Base-by-base conservation (phyloP, 208 protist species). In the Trypanosoma platydactyli region DNA sequence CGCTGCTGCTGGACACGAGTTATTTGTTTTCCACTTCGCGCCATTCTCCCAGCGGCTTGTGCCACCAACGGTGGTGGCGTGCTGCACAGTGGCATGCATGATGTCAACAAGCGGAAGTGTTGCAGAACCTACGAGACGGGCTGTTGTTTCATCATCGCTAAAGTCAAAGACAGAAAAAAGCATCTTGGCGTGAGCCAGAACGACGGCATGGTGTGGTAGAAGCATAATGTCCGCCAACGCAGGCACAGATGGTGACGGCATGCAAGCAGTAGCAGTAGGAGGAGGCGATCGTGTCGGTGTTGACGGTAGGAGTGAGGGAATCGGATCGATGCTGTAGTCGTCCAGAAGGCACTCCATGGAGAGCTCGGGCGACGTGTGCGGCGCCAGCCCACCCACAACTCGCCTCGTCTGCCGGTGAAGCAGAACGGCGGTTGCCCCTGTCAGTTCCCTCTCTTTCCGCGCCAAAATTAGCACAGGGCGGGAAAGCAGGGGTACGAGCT, bases 171-270 rank as follows among this genome's bases (percentile, higher is more conserved):
- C 30, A 38, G 61, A 57, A 1, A 66, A 24, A 38, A 66, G 61
- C 61, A 66, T 66, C n/a, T 49, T 54, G 24, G 61, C 61, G 35
- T 66, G 61, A 22, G 61, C 61, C 18, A 66, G 49, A 66, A 54
- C 13, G 24, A 57, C 61, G 2, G 61, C 61, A 30, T 66, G 61
- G 33, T 66, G 61, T 11, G 61, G 61, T 22, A 66, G 27, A 11
- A 66, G 20, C 13, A 13, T 15, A 49, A 57, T 29, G 0, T 54
- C 61, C 0, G 61, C 61, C 38, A 66, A 4, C 51, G 45, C 58
- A 1, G 6, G 33, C 5, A 38, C 16, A 18, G 58, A 16, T 18
- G 56, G 38, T 12, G 41, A 11, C 6, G 35, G 20, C 6, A 5
- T 9, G 18, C 18, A 0, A 27, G 25, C 29, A 20, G 5, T 12